Evolutionary conservation across 495 filamentous ascomycete species (phyloP), one percentile per base, ranked within the genome.

Genomic region (Hyaloscypha bicolor): DNA sequence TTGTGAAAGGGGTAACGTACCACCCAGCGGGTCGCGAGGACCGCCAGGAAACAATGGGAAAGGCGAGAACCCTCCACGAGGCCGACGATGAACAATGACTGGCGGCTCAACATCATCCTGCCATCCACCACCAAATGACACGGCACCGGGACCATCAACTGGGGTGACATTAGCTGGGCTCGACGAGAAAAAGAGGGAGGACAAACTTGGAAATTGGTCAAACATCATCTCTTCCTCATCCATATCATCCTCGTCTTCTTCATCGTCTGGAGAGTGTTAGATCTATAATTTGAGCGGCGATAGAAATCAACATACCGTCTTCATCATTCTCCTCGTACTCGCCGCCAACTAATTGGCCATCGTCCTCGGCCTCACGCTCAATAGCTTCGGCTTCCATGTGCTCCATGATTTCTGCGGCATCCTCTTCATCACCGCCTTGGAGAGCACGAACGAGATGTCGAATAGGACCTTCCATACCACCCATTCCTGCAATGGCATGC

Each of bases 191-290:
- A 33, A 19, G 30, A 65, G 64, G 42, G 64, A 71, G 30, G 71
- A 86, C 88, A 78, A 79, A 91, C 89, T 88, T 69, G 86, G 87
- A 75, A 88, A 88, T 66, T 70, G 71, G 65, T 88, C 84, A 70
- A 87, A 89, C 69, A 87, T 80, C 62, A 82, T 79, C 62, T 88
- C 88, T 25, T 90, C 87, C 4, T 88, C 86, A 32, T 90, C 87
- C 60, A 84, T 79, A 56, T 94, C 92, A 35, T 92, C 90, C 60
- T 91, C 91, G 21, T 91, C 90, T 3, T 89, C 88, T 53, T 91
- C 88, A 9, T 90, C 89, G 21, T 80, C 75, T 69, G 33, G n/a
- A 63, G 31, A 25, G 32, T 53, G 35, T 74, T 48, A 74, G 72
- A 33, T 32, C 4, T 0, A 9, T 9, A 73, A 57, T 78, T 31